phyloP scores from a whole-genome alignment of 306 rosid species.

The Abrus precatorius region DNA sequence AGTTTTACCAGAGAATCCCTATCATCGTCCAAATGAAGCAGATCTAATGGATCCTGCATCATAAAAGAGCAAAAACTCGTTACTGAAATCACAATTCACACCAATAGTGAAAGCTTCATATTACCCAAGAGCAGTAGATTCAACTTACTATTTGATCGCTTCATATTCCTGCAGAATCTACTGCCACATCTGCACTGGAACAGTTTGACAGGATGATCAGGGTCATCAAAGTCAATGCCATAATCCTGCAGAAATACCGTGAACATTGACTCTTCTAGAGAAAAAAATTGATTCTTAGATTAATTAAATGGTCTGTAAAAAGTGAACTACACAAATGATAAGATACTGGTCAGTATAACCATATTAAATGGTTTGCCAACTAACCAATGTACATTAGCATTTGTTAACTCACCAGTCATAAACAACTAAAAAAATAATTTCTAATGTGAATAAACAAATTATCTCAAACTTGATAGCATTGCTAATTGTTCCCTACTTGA shows the following conservation, averaged over 20 bases:
- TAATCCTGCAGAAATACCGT: constrained; percentile 75
- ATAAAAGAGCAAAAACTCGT: neutral
- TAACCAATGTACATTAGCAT: constrained; percentile 26
- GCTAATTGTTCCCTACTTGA: constrained; percentile 25
- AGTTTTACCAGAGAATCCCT: neutral
- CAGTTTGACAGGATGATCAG: constrained; percentile 65
- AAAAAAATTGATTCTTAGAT: constrained; percentile 8
- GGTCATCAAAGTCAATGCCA: constrained; percentile 89
- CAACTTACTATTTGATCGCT: constrained; percentile 73
- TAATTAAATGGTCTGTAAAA: constrained; percentile 26
- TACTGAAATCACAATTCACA: neutral
- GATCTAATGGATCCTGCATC: constrained; percentile 54
- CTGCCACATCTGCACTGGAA: constrained; percentile 90
- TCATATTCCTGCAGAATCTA: constrained; percentile 87
- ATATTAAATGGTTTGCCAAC: constrained; percentile 31
- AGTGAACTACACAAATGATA: neutral
- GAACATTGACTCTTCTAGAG: constrained; percentile 25
- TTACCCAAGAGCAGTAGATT: constrained; percentile 6
- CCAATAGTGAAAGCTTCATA: neutral
- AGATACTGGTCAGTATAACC: neutral
- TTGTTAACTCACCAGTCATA: constrained; percentile 22
- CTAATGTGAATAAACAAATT: constrained; percentile 9
- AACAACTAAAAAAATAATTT: constrained; percentile 24
- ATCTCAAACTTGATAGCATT: constrained; percentile 18
- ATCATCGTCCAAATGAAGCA: constrained; percentile 31